These are phyloP conservation scores for Limtongia smithiae DNA, from an alignment of 805 yeast species.

Conservation along the genomic window DNA sequence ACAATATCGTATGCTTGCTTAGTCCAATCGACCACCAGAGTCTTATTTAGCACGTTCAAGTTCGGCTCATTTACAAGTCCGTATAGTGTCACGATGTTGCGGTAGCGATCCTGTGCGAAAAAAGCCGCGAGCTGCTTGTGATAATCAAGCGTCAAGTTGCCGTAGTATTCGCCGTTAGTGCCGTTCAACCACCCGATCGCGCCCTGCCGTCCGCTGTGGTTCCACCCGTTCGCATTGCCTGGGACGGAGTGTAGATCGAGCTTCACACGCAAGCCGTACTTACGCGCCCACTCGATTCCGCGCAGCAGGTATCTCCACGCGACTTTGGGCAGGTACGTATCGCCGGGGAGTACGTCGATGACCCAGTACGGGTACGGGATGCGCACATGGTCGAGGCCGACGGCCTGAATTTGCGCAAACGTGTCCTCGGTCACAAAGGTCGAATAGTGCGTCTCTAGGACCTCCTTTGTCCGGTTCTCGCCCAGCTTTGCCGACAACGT, in stretches of 20 bases:
- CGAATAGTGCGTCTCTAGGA: constrained; percentile 70
- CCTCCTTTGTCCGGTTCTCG: constrained; percentile 47
- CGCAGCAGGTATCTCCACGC: constrained; percentile 52
- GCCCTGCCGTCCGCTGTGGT: constrained; percentile 68
- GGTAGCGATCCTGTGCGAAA: constrained; percentile 58
- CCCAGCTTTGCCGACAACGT: constrained; percentile 60
- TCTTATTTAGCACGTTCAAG: constrained; percentile 49
- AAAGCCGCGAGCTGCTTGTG: constrained; percentile 54
- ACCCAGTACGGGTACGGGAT: constrained; percentile 98
- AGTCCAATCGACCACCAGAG: constrained; percentile 53
- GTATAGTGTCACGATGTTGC: constrained; percentile 70
- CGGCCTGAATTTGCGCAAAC: constrained; percentile 52
- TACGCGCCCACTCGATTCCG: constrained; percentile 65
- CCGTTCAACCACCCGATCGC: constrained; percentile 43
- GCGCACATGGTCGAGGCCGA: constrained; percentile 79
- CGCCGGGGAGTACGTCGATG: constrained; percentile 54
- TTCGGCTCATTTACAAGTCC: constrained; percentile 79
- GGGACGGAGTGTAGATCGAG: constrained; percentile 79
- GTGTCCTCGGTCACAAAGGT: constrained; percentile 74
- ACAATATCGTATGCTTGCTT: constrained; percentile 54
- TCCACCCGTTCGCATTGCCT: constrained; percentile 84
- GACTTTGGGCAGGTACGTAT: constrained; percentile 73
- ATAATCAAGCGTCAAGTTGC: constrained; percentile 47
- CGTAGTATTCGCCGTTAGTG: constrained; percentile 45
- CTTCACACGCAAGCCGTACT: constrained; percentile 61